These are phyloP conservation scores for Chrysanthemum seticuspe DNA, from an alignment of 129 eudicot genomes.

Conservation along the genomic window DNA sequence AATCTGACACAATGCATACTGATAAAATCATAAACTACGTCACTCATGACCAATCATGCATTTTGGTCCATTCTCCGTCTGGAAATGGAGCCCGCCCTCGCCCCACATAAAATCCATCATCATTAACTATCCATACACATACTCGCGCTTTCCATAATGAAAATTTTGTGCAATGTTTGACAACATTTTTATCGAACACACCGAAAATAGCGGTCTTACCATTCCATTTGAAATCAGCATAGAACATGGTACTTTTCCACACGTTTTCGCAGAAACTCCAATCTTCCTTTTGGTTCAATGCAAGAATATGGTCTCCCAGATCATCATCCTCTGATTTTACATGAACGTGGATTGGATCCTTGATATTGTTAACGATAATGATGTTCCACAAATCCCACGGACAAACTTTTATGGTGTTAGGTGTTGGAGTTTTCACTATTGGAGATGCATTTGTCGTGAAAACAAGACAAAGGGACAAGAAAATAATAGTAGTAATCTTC, in stretches of 20 bases:
- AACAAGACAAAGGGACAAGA: too few species aligned
- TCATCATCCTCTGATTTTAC: conserved; percentile 8
- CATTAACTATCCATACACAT: conserved; percentile 5
- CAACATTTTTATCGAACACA: neutral
- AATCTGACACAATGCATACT: too few species aligned
- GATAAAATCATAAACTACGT: too few species aligned
- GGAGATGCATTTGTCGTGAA: too few species aligned
- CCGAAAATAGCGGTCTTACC: neutral
- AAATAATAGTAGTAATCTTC: too few species aligned
- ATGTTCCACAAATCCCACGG: neutral
- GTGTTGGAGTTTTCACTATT: too few species aligned
- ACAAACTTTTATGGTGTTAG: too few species aligned
- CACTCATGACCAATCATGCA: too few species aligned
- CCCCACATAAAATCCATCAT: neutral
- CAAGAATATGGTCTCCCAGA: conserved; percentile 6
- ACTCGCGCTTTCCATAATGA: neutral
- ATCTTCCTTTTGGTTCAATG: neutral
- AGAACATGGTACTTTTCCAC: neutral
- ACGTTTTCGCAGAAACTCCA: conserved; percentile 2
- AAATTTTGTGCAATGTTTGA: neutral
- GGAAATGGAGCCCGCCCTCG: neutral
- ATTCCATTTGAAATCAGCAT: conserved; percentile 14
- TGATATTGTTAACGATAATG: neutral
- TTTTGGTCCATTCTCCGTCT: too few species aligned
- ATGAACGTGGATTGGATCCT: neutral